phyloP scores from a whole-genome alignment of 495 filamentous ascomycete species.

The Usnea hakonensis region DNA sequence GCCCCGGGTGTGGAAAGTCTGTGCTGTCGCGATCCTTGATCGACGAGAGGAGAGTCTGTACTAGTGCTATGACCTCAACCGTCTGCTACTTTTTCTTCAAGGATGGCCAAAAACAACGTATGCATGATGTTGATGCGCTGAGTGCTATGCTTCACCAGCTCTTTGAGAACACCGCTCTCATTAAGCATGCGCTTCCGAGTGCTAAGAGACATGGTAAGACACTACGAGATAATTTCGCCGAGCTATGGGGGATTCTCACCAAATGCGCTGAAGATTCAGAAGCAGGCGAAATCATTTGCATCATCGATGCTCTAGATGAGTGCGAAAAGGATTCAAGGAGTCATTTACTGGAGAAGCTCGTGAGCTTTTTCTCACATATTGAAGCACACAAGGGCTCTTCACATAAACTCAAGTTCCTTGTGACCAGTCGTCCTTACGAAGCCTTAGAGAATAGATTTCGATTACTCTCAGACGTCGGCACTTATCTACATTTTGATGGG shows the following conservation, averaged over 20 bases:
- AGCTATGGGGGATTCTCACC: constrained; percentile 39
- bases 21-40: constrained; percentile 35
- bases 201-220: constrained; percentile 30
- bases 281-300: constrained; percentile 40
- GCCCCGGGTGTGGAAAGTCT: constrained; percentile 43
- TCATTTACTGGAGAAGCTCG: constrained; percentile 24
- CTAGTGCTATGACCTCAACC: constrained; percentile 27
- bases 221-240: constrained; percentile 29
- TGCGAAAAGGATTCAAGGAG: constrained; percentile 25
- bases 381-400: constrained; percentile 3
- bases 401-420: constrained; percentile 32
- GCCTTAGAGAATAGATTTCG: constrained; percentile 28
- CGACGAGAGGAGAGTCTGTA: constrained; percentile 25
- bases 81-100: constrained; percentile 45
- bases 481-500: constrained; percentile 28
- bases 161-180: constrained; percentile 26
- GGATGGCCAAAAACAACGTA: constrained; percentile 32
- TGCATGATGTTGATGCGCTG: constrained; percentile 28
- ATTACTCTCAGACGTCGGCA: constrained; percentile 22
- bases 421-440: constrained; percentile 39
- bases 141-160: constrained; percentile 39
- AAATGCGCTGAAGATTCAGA: constrained; percentile 27
- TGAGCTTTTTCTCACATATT: constrained; percentile 21
- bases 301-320: constrained; percentile 40
- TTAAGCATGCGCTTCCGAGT: constrained; percentile 26